Conservation (phyloP, 1,139 yeast species). For the Geotrichum klebahnii region DNA sequence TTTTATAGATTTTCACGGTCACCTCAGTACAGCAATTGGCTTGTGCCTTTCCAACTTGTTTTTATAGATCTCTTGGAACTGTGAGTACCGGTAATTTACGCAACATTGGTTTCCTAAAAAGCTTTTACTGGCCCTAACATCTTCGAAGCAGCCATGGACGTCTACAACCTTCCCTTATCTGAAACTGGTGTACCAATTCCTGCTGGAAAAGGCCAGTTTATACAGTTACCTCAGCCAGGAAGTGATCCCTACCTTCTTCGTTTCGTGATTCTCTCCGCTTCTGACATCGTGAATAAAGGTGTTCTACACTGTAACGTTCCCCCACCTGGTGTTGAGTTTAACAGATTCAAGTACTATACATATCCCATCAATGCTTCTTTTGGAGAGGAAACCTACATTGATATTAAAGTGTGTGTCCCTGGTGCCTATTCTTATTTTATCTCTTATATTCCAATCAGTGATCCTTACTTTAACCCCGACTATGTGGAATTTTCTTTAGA, state of each 20-base stretch:
- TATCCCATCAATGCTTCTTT: slow-evolving; percentile 46
- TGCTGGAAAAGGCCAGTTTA: slow-evolving; percentile 49
- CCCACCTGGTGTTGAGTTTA: slow-evolving; percentile 45
- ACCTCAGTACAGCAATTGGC: not conserved
- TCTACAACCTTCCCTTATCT: slow-evolving; percentile 32
- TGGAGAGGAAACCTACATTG: slow-evolving; percentile 52
- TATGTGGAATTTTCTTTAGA: not conserved
- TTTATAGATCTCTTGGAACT: not conserved
- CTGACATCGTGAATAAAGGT: slow-evolving; percentile 67
- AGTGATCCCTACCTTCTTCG: slow-evolving; percentile 50
- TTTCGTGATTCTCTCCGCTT: slow-evolving; percentile 68
- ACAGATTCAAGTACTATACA: slow-evolving; percentile 53
- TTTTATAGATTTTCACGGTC: not conserved
- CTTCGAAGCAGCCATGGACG: slow-evolving; percentile 15
- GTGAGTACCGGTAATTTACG: not conserved
- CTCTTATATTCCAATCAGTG: slow-evolving; percentile 32
- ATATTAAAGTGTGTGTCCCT: slow-evolving; percentile 61
- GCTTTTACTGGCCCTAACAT: not conserved
- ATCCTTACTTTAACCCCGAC: slow-evolving; percentile 24
- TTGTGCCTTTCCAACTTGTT: not conserved
- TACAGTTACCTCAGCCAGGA: slow-evolving; percentile 50
- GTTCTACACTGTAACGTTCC: slow-evolving; percentile 75
- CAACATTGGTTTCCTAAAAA: not conserved
- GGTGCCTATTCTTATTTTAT: slow-evolving; percentile 65
- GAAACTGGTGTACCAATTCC: slow-evolving; percentile 36